A percentile compares a stretch with the other conserved stretches of the same genome.
phyloP scores from a whole-genome alignment of 2,329 filamentous ascomycete species.

The Daldinia eschscholtzii region DNA sequence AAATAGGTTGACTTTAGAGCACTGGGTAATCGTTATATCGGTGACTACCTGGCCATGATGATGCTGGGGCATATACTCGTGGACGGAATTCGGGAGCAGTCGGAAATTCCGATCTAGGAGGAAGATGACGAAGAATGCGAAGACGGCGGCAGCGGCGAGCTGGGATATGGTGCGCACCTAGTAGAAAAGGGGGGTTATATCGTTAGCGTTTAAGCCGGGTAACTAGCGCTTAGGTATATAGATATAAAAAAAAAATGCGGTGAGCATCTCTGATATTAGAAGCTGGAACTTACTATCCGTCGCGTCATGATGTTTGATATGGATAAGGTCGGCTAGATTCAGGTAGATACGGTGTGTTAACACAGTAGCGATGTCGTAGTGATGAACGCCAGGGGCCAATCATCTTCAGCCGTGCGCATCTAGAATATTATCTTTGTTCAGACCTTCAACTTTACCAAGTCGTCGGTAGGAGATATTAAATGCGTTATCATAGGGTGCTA shows the following conservation, averaged over 20 bases:
- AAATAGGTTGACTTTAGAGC: slow-evolving; percentile 79
- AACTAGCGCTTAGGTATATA: neutral
- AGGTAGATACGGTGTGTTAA: slow-evolving; percentile 42
- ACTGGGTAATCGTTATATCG: slow-evolving; percentile 83
- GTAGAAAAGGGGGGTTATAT: neutral
- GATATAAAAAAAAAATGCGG: neutral
- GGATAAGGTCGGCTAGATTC: slow-evolving; percentile 33
- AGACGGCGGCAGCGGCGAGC: slow-evolving; percentile 73
- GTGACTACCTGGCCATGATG: slow-evolving; percentile 87
- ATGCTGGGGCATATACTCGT: slow-evolving; percentile 88
- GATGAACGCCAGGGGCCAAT: slow-evolving; percentile 46
- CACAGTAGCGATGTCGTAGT: slow-evolving; percentile 45
- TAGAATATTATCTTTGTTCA: slow-evolving; percentile 19
- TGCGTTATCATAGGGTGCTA: neutral
- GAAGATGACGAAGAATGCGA: slow-evolving; percentile 79
- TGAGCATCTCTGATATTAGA: neutral
- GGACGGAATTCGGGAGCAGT: slow-evolving; percentile 85
- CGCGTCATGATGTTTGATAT: slow-evolving; percentile 51
- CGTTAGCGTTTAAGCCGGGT: slow-evolving; percentile 31
- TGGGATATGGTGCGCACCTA: slow-evolving; percentile 79
- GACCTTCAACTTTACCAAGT: slow-evolving; percentile 25
- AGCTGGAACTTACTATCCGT: slow-evolving; percentile 50
- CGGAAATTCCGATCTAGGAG: slow-evolving; percentile 90
- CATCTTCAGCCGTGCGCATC: slow-evolving; percentile 48
- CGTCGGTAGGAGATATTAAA: slow-evolving; percentile 14